Conservation (phyloP, 1,284 basidiomycete genomes). For the Heterobasidion occidentale region DNA sequence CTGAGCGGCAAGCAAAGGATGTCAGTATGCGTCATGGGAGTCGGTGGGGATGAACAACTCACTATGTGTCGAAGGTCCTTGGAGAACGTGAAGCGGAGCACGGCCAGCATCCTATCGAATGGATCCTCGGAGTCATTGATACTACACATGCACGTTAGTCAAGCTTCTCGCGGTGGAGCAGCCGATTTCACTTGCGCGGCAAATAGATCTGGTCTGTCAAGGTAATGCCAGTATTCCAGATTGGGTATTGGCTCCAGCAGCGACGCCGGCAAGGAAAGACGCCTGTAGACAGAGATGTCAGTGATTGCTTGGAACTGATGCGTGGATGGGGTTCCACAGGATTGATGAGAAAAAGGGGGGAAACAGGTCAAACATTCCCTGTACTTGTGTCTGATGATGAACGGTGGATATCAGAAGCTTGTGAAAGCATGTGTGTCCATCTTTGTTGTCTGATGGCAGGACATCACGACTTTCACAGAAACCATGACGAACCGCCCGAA, state of each 20-base stretch:
- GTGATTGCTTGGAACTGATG: background rate
- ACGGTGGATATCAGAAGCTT: no score
- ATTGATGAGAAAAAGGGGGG: no score
- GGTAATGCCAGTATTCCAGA: conserved; percentile 93
- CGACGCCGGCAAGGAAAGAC: conserved; percentile 84
- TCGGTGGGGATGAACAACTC: conserved; percentile 22
- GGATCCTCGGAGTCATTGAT: conserved; percentile 89
- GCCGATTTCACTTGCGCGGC: conserved; percentile 58
- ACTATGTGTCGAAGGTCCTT: conserved; percentile 95
- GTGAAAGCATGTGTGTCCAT: no score
- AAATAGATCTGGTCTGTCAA: conserved; percentile 90
- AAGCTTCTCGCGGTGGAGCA: conserved; percentile 1
- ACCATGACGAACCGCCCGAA: no score
- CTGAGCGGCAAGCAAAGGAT: conserved; percentile 25
- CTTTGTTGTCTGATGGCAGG: no score
- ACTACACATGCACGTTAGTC: conserved; percentile 23
- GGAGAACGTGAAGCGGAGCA: conserved; percentile 83
- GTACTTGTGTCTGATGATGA: no score
- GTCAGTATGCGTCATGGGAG: background rate
- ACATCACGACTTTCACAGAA: no score
- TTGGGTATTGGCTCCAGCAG: conserved; percentile 89
- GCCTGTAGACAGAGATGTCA: conserved; percentile 36
- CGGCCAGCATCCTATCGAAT: conserved; percentile 88
- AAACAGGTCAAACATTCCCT: no score
- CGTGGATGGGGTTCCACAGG: background rate